Conservation (phyloP, 2,329 filamentous ascomycete species). For the Clarireedia homoeocarpa region DNA sequence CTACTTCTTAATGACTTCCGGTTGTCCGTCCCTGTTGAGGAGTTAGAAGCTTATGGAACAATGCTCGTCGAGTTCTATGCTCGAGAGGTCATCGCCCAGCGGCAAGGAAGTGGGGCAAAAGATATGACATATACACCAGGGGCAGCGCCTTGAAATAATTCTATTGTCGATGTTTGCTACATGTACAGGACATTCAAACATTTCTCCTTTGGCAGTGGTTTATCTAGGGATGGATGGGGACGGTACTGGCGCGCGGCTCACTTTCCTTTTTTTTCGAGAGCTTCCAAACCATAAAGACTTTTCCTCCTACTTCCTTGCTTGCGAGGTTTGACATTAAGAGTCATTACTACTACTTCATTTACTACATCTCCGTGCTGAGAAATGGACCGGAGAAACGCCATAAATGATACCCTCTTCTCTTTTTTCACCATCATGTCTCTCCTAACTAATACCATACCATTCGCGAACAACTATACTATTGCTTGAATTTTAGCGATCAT, state of each 20-base stretch:
- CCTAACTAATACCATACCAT: neutral
- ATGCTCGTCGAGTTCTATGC: constrained; percentile 99
- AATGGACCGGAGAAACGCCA: neutral
- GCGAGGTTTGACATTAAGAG: neutral
- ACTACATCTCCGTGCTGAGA: neutral
- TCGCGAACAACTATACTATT: neutral
- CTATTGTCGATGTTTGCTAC: neutral
- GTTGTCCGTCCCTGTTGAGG: constrained; percentile 85
- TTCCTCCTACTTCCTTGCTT: neutral
- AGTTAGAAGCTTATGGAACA: constrained; percentile 92
- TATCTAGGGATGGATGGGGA: neutral
- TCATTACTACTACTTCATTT: constrained; percentile 1
- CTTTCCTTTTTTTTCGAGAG: too few species aligned
- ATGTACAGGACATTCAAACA: neutral
- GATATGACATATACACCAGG: constrained; percentile 23
- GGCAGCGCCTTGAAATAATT: neutral
- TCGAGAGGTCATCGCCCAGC: constrained; percentile 70
- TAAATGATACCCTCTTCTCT: constrained; percentile 6
- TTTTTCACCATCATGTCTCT: neutral
- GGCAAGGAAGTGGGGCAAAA: constrained; percentile 16
- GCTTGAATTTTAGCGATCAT: neutral
- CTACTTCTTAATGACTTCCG: constrained; percentile 93
- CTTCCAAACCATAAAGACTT: constrained; percentile 3
- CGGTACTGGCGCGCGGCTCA: neutral
- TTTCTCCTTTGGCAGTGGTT: constrained; percentile 1